Evolutionary conservation across 73 alveolate species (phyloP), one percentile per base, ranked within the genome.

Genomic region (Symbiodinium natans): DNA sequence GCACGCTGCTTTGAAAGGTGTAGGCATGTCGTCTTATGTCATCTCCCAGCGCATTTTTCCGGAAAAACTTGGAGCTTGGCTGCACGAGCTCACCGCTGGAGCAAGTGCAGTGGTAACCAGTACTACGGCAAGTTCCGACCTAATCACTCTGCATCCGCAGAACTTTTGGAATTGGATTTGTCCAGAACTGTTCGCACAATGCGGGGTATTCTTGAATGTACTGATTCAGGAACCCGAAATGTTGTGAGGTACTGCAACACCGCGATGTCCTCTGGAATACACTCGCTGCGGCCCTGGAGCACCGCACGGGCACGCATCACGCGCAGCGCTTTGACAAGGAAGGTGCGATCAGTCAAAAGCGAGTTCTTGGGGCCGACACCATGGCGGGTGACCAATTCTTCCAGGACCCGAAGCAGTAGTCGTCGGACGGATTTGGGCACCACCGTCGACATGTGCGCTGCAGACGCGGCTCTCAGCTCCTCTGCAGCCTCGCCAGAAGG

Each of bases 271-370:
- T 83, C 75, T 17, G 92, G 43, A 25, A 42, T 42, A 42, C 92
- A 83, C 34, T 41, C 92, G 56, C 21, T 43, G 33, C 95, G 95
- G 31, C 95, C 95, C 42, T 88, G 86, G 46, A 88, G 95, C 38
- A 88, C 95, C 11, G 95, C 95, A 13, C 42, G 77, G 29, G 95
- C 95, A 27, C 95, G 95, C 95, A 88, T 88, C 43, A 88, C 73
- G 42, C 86, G 85, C 95, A 88, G 34, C 3, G 95, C 95, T 31
- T 88, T 88, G 73, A 88, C 95, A 59, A 88, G 34, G 48, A 88
- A 88, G 95, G 95, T 88, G 36, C 95, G 95, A 29, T 88, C 95
- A 3, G 95, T 88, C 36, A 88, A 83, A 36, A 88, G 40, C 36
- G 95, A 88, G 33, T 56, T 59, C 74, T 88, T 88, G 10, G 59